Percentiles rank a stretch among this genome's conserved stretches.
Conservation (phyloP, 2,329 filamentous ascomycete genomes). For the Pseudogymnoascus sp. region DNA sequence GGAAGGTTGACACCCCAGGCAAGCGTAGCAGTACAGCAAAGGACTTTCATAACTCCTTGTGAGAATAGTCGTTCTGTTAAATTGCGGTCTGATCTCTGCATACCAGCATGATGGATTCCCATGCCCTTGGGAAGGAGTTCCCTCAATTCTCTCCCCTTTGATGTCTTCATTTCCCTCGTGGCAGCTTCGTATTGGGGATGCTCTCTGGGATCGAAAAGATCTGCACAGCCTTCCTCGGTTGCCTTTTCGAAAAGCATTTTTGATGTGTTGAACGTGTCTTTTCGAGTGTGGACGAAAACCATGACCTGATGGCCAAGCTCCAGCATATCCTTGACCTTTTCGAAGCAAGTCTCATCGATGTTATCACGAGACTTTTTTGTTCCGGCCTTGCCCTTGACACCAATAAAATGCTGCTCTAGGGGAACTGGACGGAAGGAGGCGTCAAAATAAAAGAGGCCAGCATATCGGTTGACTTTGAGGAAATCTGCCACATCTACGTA, state of each 20-base stretch:
- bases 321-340: slow-evolving; percentile 93
- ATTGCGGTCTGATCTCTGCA: slow-evolving; percentile 90
- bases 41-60: slow-evolving; percentile 88
- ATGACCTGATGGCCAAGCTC: slow-evolving; percentile 91
- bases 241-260: slow-evolving; percentile 82
- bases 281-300: slow-evolving; percentile 97
- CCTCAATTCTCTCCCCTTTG: slow-evolving; percentile 76
- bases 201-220: slow-evolving; percentile 72
- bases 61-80: slow-evolving; percentile 88
- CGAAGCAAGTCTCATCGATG: slow-evolving; percentile 76
- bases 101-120: slow-evolving; percentile 92
- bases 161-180: slow-evolving; percentile 74
- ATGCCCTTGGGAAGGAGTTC: slow-evolving; percentile 86
- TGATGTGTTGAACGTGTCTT: slow-evolving; percentile 85
- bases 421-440: slow-evolving; percentile 92
- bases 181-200: slow-evolving; percentile 77
- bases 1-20: slow-evolving; percentile 99
- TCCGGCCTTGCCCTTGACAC: slow-evolving; percentile 84
- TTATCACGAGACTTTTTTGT: slow-evolving; percentile 79
- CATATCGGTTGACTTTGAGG: slow-evolving; percentile 86
- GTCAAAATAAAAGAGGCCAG: slow-evolving; percentile 95
- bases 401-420: slow-evolving; percentile 93
- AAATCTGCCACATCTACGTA: slow-evolving; percentile 97
- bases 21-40: slow-evolving; percentile 95
- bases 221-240: slow-evolving; percentile 65